Evolutionary conservation across 306 rosid genomes (phyloP), one percentile per base, ranked within the genome.

Genomic region (Citrullus amarus): DNA sequence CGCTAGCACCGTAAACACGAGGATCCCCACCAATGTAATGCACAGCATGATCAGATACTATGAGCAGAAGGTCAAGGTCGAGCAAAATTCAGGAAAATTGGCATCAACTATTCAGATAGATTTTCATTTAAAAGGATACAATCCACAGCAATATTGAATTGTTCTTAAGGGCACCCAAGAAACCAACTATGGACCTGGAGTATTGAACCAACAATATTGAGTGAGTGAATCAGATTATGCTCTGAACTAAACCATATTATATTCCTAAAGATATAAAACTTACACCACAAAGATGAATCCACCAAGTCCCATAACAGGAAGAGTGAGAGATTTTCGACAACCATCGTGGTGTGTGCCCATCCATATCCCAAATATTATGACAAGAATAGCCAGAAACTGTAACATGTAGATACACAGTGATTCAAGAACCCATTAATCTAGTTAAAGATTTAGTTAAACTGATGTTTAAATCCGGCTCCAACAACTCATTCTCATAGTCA

Each of bases 1-100:
- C 98, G 93, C 98, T 84, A 91, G 78, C 68, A 95, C 98, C 0
- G 98, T 95, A 87, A 95, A 95, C 80, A 92, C 88, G 81, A 92
- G 88, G 68, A 95, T 91, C 36, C 90, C 98, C 58, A 92, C 85
- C 89, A 92, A 81, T 78, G 89, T 79, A 84, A 89, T 82, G 89
- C 95, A 92, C 85, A 95, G 32, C 88, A 86, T 12, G 79, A 89
- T 86, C 89, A 95, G 86, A 85, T 95, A 95, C 98, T 95, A 39
- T 80, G 77, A 83, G 80, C 79, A 43, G 79, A 77, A 44, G 90
- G 92, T 95, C 82, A 90, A 91, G 97, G 91, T 79, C 50, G 61
- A 53, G 58, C 82, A 41, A 5, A 70, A 65, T 17, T 16, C 3
- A 8, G 16, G 30, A 53, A 17, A 9, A 28, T 17, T 17, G 17